phyloP scores from a whole-genome alignment of 1,284 basidiomycete genomes.

The Flammula alnicola region DNA sequence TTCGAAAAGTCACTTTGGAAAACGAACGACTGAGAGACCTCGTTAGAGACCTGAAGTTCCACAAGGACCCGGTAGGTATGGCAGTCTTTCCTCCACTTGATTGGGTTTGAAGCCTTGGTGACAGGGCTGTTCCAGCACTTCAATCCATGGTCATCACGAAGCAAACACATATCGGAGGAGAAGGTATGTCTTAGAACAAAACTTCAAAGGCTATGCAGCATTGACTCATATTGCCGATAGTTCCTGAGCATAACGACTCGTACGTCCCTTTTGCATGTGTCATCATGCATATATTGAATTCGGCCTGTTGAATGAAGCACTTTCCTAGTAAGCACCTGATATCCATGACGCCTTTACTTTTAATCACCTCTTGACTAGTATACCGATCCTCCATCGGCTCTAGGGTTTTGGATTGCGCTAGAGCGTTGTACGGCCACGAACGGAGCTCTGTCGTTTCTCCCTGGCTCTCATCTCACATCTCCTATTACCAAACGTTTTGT shows the following conservation, averaged over 20 bases:
- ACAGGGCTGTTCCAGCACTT: conserved; percentile 54
- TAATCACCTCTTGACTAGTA: conserved; percentile 57
- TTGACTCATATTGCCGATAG: too few species aligned
- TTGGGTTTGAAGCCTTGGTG: neutral
- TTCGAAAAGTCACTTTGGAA: conserved; percentile 78
- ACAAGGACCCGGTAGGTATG: conserved; percentile 81
- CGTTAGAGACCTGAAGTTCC: conserved; percentile 78
- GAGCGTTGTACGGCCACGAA: conserved; percentile 86
- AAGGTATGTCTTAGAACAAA: conserved; percentile 72
- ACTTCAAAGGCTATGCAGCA: too few species aligned
- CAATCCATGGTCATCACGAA: conserved; percentile 97
- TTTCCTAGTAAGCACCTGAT: conserved; percentile 57
- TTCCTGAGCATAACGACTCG: conserved; percentile 85
- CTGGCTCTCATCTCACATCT: conserved; percentile 83
- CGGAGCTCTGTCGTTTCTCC: conserved; percentile 90
- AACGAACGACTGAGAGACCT: conserved; percentile 70
- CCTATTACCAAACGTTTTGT: conserved; percentile 85
- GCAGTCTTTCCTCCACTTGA: neutral
- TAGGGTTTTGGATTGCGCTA: conserved; percentile 96
- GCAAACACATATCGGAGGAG: conserved; percentile 86
- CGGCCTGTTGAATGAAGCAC: conserved; percentile 49
- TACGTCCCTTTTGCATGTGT: conserved; percentile 43
- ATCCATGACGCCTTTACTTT: neutral
- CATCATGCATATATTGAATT: neutral
- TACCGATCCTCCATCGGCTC: conserved; percentile 87